Base-by-base conservation (phyloP, 139 green algal genomes). In the Mesotaenium endlicherianum region DNA sequence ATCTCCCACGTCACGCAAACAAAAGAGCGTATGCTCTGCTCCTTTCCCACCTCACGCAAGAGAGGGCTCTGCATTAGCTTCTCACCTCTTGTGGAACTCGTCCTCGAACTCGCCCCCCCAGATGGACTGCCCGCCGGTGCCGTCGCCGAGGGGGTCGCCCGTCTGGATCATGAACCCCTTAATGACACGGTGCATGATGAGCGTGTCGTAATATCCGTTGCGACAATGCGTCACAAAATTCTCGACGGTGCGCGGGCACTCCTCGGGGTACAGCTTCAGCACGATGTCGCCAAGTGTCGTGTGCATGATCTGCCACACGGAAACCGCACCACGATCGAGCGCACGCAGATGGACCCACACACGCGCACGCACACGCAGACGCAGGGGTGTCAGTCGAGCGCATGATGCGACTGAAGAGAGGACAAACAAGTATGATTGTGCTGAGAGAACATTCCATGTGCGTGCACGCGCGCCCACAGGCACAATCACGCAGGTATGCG, bases 141-240 rank as follows among this genome's bases (percentile, higher is more conserved):
- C 97, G 78, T 99, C 95, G 26, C 96, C 95, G 5, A 93, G 71
- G 0, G 90, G 88, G 76, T 92, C 91, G 5, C 89, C 95, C 2
- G 93, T 97, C 82, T 98, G 96, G 11, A 98, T 81, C 95, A 98
- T 98, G 94, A 99, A 99, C 58, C 94, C 94, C 88, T 98, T 97
- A 86, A 99, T 98, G 14, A 99, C 92, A 14, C 96, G 89, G 88
- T 99, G 97, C 91, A 98, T 97, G 71, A 97, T 90, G 50, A 98
- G 85, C 42, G 84, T 88, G 78, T 99, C 94, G 58, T 97, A 98
- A 88, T 98, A 99, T 17, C 94, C 94, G 82, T 98, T 98, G 45
- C 69, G 60, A 68, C 76, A 82, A 86, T 99, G 97, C 3, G 91
- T 96, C 14, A 91, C 95, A 90, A 98, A 99, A 93, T 99, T 99